Base-by-base conservation (phyloP, 441 rosid species). In the Pelargonium australe region DNA sequence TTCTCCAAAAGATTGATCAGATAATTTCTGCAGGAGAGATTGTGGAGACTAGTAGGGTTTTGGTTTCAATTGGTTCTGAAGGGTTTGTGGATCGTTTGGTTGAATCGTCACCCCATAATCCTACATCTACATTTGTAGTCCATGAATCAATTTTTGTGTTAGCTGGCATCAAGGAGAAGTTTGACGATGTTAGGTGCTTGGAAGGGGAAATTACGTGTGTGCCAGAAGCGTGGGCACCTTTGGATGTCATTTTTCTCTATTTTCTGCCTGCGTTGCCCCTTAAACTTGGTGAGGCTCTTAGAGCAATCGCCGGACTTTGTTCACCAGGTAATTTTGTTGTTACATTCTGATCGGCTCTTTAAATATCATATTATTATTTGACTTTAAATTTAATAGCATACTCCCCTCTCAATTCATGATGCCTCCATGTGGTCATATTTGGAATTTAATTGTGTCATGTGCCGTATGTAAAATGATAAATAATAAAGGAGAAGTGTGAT, bases 101-200 rank as follows among this genome's bases (percentile, higher is more conserved):
- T 67, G 89, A 87, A 45, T 72, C 83, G 47, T 83, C 85, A n/a
- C 80, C 85, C 14, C 68, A 77, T 68, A 80, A 80, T 70, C 78
- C n/a, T n/a, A n/a, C n/a, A n/a, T n/a, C 84, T 72, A 77, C 89
- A 82, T 89, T 86, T 72, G 85, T 86, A 60, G 87, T 86, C 55
- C 98, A 94, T 70, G 96, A 94, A 70, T 94, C 97, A 4, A 87
- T 94, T 51, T 85, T 94, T 14, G 67, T 79, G 28, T 80, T 94
- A 49, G 97, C 96, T 51, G 74, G 82, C 71, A 76, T 89, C 47
- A 94, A 89, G 78, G 98, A 89, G 63, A 91, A 84, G 63, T 80
- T 89, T 68, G 97, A 91, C 68, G 69, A 84, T 53, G 86, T 89
- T 64, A 89, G 88, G 77, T 94, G 99, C 78, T 94, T 97, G 99